These are phyloP conservation scores for Ascobolus immersus DNA, from an alignment of 495 filamentous ascomycete species.

Conservation along the genomic window DNA sequence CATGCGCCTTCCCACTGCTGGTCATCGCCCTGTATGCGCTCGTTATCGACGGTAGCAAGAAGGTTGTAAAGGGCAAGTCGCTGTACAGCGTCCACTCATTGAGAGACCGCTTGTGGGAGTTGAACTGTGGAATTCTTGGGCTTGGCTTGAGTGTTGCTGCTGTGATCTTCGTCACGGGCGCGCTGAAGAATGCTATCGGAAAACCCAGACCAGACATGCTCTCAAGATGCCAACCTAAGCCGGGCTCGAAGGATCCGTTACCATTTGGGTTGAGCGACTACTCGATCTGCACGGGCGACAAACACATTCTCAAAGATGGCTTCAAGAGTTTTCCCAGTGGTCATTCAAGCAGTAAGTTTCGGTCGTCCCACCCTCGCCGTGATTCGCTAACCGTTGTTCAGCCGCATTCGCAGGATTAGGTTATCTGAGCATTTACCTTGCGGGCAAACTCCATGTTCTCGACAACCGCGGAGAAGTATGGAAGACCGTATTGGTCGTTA, in stretches of 20 bases:
- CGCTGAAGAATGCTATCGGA: constrained; percentile 64
- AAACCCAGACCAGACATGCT: constrained; percentile 69
- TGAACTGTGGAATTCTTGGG: constrained; percentile 57
- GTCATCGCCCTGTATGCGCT: constrained; percentile 50
- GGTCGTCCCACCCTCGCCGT: constrained; percentile 8
- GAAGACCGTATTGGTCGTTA: constrained; percentile 30
- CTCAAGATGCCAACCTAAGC: constrained; percentile 20
- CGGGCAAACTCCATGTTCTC: constrained; percentile 30
- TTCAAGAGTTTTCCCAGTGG: constrained; percentile 69
- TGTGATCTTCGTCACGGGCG: constrained; percentile 54
- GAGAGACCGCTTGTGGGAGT: constrained; percentile 56
- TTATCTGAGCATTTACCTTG: constrained; percentile 48
- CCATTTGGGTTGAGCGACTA: constrained; percentile 33
- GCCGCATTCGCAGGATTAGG: constrained; percentile 56
- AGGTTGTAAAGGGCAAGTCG: constrained; percentile 31
- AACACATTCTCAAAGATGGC: constrained; percentile 46
- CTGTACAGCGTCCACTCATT: constrained; percentile 28
- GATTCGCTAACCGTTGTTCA: constrained; percentile 13
- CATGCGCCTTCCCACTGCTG: constrained; percentile 30
- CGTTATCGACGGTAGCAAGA: constrained; percentile 41
- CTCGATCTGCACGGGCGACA: constrained; percentile 43
- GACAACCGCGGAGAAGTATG: constrained; percentile 22
- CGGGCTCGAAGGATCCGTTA: constrained; percentile 18
- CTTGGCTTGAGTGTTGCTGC: constrained; percentile 38
- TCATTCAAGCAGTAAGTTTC: constrained; percentile 20